A percentile compares a stretch with the other conserved stretches of the same genome.
Evolutionary conservation across 768 basidiomycete species (phyloP).

Genomic region (Suillus sp.): DNA sequence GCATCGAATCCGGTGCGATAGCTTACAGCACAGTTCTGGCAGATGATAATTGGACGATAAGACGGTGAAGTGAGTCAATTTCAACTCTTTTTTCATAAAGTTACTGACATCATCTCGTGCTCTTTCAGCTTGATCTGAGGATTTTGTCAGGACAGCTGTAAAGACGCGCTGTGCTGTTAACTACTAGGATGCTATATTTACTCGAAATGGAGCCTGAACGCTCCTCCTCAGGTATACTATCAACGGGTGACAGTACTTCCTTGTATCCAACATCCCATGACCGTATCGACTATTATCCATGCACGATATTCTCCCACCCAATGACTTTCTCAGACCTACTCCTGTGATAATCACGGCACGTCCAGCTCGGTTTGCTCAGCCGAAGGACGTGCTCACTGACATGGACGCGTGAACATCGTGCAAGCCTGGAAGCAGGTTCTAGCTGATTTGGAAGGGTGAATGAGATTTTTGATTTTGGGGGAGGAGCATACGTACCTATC

Average conservation of each 20-base stretch:
- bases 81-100: not conserved
- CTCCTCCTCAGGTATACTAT: not conserved
- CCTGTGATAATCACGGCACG: no score
- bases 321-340: not conserved
- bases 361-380: no score
- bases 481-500: no score
- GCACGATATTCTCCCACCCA: not conserved
- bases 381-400: no score
- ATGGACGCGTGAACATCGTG: no score
- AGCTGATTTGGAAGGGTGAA: no score
- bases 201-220: not conserved
- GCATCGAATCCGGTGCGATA: not conserved
- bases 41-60: slow-evolving; percentile 2
- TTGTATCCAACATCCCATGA: not conserved
- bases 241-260: not conserved
- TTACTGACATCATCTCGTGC: not conserved
- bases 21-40: not conserved
- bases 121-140: not conserved
- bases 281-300: not conserved
- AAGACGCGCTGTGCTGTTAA: not conserved
- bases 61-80: not conserved
- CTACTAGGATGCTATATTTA: not conserved
- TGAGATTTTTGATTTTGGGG: no score
- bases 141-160: not conserved
- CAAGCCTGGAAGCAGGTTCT: no score